Evolutionary conservation across 805 yeast species (phyloP), one percentile per base, ranked within the genome.

Genomic region (Cyberlindnera lachancei): DNA sequence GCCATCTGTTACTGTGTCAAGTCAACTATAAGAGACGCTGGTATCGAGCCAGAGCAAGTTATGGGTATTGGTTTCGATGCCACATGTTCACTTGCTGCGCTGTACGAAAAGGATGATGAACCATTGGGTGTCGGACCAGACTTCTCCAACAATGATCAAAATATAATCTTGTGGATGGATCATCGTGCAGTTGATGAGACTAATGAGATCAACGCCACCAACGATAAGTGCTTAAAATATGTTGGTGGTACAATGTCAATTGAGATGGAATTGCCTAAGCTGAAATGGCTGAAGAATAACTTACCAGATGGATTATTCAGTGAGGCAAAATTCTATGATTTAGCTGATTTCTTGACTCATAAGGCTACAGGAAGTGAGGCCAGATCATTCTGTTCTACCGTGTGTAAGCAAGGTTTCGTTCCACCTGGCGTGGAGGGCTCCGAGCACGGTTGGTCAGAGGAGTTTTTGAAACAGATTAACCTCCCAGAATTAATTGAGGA

Each of bases 191-290:
- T 69, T 12, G 63, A 66, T 7, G 96, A 90, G 54, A 87, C 96
- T 11, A 63, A 74, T 35, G 72, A 64, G 35, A 87, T 92, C 55
- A 90, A 90, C 58, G 73, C 79, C 25, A 81, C 95, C 0, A 70
- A 71, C 22, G 94, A 86, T 52, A 75, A 73, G 50, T 75, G 84
- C 36, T 68, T 92, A 50, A 81, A 84, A 55, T 92, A 85, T 55
- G 97, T 92, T 14, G 98, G 98, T 37, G 97, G 97, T 14, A 79
- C 78, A 48, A 90, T 92, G 96, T 87, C 96, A 31, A 82, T 92
- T 50, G 98, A 90, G 59, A 92, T 92, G 97, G 97, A 92, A 55
- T 68, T 92, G 44, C 98, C 98, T 40, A 92, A 92, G 61, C 87
- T 86, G 63, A 83, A 84, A 62, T 92, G 98, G 98, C 70, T 92